A percentile compares a stretch with the other conserved stretches of the same genome.
These are phyloP conservation scores for Citrus medica DNA, from an alignment of 345 rosid genomes.

Conservation along the genomic window DNA sequence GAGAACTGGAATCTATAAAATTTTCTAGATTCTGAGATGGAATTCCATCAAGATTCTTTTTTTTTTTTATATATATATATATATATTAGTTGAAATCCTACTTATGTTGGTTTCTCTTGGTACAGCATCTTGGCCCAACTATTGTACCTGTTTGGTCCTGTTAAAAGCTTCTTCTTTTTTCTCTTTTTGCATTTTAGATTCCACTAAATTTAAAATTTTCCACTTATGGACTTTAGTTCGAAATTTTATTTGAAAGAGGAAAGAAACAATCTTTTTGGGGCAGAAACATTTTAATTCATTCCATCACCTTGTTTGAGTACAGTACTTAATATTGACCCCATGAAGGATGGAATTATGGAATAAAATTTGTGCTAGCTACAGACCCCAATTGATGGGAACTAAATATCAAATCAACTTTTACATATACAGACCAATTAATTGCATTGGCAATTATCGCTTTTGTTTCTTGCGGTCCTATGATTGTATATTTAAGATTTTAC, in stretches of 20 bases:
- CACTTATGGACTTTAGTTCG: neutral
- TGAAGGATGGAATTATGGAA: slow-evolving; percentile 3
- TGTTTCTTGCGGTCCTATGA: neutral
- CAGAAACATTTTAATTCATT: slow-evolving; percentile 2
- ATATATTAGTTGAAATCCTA: slow-evolving; percentile 2
- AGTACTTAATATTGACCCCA: neutral
- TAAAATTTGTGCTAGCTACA: neutral
- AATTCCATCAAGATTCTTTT: slow-evolving; percentile 27
- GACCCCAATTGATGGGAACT: slow-evolving; percentile 14
- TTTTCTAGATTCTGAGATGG: slow-evolving; percentile 23
- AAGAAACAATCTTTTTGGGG: neutral
- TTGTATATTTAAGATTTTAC: neutral
- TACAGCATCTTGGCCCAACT: neutral
- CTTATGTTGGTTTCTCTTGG: slow-evolving; percentile 9
- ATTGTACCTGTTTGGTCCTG: neutral
- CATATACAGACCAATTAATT: too few species aligned
- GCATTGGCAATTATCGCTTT: too few species aligned
- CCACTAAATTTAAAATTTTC: neutral
- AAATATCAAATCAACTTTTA: slow-evolving; percentile 1
- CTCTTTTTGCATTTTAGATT: too few species aligned
- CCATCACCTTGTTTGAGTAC: slow-evolving; percentile 1
- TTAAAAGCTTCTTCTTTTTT: neutral
- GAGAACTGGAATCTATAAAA: neutral
- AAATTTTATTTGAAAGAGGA: neutral
- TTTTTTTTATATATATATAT: too few species aligned